Evolutionary conservation across 371 early-diverging fungal species (phyloP).

Genomic region (Apophysomyces trapeziformis): DNA sequence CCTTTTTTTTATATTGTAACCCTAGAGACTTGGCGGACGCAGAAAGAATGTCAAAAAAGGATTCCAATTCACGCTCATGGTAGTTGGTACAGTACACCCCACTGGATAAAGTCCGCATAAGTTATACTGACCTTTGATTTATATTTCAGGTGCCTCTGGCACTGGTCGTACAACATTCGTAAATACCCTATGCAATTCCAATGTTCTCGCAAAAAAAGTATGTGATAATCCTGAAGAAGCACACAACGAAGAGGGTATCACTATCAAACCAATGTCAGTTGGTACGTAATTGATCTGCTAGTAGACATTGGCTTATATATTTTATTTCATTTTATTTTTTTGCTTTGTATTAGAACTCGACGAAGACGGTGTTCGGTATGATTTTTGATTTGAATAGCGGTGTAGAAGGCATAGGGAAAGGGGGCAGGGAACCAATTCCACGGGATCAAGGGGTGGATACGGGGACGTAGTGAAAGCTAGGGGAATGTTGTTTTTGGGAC

Average conservation of each 20-base stretch:
- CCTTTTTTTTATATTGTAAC: not conserved
- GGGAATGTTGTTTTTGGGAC: conserved; percentile 3
- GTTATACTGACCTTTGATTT: conserved; percentile 5
- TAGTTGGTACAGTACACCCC: conserved; percentile 76
- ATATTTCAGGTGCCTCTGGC: conserved; percentile 81
- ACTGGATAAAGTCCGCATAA: not conserved
- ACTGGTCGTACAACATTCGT: conserved; percentile 98
- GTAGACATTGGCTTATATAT: too few relatives aligned
- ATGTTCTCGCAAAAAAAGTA: conserved; percentile 70
- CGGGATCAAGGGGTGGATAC: conserved; percentile 9
- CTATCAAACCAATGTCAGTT: conserved; percentile 79
- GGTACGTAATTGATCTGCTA: conserved; percentile 22
- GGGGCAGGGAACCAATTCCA: not conserved
- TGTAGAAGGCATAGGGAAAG: not conserved
- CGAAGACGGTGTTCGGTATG: conserved; percentile 91
- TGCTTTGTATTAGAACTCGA: conserved; percentile 74
- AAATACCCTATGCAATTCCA: conserved; percentile 93
- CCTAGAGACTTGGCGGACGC: conserved; percentile 68
- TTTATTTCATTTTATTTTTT: not conserved
- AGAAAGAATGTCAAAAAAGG: conserved; percentile 97
- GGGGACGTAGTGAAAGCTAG: conserved; percentile 9
- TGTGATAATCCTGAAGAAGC: conserved; percentile 85
- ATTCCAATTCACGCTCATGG: conserved; percentile 95
- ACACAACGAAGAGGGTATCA: conserved; percentile 91
- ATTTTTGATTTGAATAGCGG: not conserved